These are phyloP conservation scores for Pterulicium gracile DNA, from an alignment of 1,284 basidiomycete genomes.

Conservation along the genomic window DNA sequence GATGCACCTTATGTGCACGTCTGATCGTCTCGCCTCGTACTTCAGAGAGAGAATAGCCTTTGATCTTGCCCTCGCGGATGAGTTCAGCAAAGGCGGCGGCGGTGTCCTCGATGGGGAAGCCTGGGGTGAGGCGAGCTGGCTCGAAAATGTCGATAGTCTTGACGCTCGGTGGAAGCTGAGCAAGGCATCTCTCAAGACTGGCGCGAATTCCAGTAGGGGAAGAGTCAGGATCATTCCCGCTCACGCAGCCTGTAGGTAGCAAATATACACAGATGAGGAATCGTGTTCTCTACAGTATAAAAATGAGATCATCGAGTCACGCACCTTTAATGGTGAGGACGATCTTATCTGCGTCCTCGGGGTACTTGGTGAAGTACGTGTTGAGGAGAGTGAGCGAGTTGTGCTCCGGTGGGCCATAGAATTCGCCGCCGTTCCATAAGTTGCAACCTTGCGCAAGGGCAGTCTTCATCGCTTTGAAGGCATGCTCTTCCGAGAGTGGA, in stretches of 20 bases:
- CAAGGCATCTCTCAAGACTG: slow-evolving; percentile 20
- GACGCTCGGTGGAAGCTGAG: slow-evolving; percentile 22
- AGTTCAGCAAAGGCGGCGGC: slow-evolving; percentile 9
- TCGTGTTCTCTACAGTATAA: background rate
- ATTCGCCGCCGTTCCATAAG: slow-evolving; percentile 1
- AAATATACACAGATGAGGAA: slow-evolving; percentile 2
- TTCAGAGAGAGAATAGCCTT: slow-evolving; percentile 21
- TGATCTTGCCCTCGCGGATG: slow-evolving; percentile 20
- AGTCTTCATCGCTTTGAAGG: slow-evolving; percentile 19
- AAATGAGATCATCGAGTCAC: background rate
- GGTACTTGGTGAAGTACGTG: slow-evolving; percentile 26
- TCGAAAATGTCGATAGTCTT: slow-evolving; percentile 26
- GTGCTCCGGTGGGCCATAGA: background rate
- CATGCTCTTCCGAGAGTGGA: slow-evolving; percentile 24
- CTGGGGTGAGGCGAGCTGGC: slow-evolving; percentile 13
- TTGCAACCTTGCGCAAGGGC: slow-evolving; percentile 4
- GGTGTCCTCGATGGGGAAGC: slow-evolving; percentile 11
- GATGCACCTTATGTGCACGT: slow-evolving; percentile 31
- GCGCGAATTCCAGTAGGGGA: slow-evolving; percentile 2
- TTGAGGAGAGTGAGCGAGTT: slow-evolving; percentile 12
- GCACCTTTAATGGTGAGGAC: slow-evolving; percentile 18
- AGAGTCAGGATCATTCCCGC: background rate
- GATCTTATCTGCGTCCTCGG: slow-evolving; percentile 31
- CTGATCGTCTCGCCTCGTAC: slow-evolving; percentile 26
- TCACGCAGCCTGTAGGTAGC: background rate